Evolutionary conservation across 768 basidiomycete genomes (phyloP).

Genomic region (Trametes gibbosa): DNA sequence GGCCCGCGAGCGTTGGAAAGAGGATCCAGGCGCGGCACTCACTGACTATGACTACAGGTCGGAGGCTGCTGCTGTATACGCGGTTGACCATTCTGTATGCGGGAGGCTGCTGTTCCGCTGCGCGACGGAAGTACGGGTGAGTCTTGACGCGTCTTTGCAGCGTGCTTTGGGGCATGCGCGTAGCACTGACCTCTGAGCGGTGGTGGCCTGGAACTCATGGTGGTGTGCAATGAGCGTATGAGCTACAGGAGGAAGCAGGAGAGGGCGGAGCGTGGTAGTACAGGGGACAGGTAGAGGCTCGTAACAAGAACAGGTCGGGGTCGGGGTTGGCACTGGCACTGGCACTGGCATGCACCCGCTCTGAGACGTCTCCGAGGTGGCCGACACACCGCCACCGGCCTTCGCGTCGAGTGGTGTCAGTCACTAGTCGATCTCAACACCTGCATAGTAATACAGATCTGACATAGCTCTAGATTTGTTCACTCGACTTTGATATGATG

Average conservation of each 20-base stretch:
- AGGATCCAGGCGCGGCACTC: slow-evolving; percentile 1
- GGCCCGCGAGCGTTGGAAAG: not conserved
- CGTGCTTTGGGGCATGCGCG: not conserved
- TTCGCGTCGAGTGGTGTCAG: too few relatives aligned
- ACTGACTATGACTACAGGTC: slow-evolving; percentile 55
- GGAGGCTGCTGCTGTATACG: slow-evolving; percentile 53
- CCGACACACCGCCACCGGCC: too few relatives aligned
- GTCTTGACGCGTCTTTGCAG: not conserved
- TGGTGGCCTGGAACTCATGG: slow-evolving; percentile 13
- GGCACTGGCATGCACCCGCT: too few relatives aligned
- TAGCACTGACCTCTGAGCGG: slow-evolving; percentile 9
- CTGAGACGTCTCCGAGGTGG: too few relatives aligned
- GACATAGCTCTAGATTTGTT: too few relatives aligned
- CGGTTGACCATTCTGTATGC: slow-evolving; percentile 58
- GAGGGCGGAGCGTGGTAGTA: not conserved
- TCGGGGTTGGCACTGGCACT: too few relatives aligned
- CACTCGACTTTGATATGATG: not conserved
- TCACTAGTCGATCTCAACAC: too few relatives aligned
- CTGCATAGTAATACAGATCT: too few relatives aligned
- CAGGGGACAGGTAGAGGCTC: too few relatives aligned
- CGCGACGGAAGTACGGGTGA: not conserved
- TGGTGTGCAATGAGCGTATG: not conserved
- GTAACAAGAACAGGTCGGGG: too few relatives aligned
- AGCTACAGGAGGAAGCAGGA: not conserved
- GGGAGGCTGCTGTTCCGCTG: slow-evolving; percentile 36